Evolutionary conservation across 2,329 filamentous ascomycete genomes (phyloP).

Genomic region (Paecilomyces sp.): DNA sequence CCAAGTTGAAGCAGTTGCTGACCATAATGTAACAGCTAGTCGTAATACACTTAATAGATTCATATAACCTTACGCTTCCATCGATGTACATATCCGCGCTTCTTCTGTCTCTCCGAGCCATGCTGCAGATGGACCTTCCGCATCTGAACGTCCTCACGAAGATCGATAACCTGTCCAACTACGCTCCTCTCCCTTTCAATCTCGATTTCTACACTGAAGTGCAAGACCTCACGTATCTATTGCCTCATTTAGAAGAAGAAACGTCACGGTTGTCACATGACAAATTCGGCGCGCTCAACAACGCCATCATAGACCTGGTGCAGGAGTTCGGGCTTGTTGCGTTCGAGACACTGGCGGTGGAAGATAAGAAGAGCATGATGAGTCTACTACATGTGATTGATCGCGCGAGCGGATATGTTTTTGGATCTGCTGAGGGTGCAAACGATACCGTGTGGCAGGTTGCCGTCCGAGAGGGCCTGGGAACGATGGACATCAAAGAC

Average conservation of each 20-base stretch:
- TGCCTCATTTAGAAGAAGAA: conserved; percentile 74
- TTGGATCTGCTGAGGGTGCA: conserved; percentile 80
- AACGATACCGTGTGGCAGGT: conserved; percentile 98
- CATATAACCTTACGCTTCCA: conserved; percentile 84
- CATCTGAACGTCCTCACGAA: conserved; percentile 96
- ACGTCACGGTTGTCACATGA: conserved; percentile 60
- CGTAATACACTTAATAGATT: conserved; percentile 88
- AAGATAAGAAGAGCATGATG: conserved; percentile 98
- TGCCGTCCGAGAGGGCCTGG: conserved; percentile 68
- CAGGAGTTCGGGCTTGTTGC: conserved; percentile 84
- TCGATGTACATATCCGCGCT: conserved; percentile 93
- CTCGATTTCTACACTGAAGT: conserved; percentile 97
- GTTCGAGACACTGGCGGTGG: conserved; percentile 90
- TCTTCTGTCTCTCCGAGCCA: conserved; percentile 84
- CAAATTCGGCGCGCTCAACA: conserved; percentile 80
- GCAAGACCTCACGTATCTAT: conserved; percentile 78
- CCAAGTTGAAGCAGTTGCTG: not conserved
- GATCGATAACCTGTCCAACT: conserved; percentile 86
- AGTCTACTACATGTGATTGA: conserved; percentile 82
- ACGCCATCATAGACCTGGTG: conserved; percentile 77
- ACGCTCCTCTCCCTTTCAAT: conserved; percentile 84
- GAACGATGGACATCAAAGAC: conserved; percentile 73
- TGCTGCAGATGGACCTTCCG: conserved; percentile 97
- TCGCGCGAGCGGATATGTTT: conserved; percentile 85
- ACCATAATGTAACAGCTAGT: conserved; percentile 58